Evolutionary conservation across 305 asterid species (phyloP).

Genomic region (Fraxinus sp.): DNA sequence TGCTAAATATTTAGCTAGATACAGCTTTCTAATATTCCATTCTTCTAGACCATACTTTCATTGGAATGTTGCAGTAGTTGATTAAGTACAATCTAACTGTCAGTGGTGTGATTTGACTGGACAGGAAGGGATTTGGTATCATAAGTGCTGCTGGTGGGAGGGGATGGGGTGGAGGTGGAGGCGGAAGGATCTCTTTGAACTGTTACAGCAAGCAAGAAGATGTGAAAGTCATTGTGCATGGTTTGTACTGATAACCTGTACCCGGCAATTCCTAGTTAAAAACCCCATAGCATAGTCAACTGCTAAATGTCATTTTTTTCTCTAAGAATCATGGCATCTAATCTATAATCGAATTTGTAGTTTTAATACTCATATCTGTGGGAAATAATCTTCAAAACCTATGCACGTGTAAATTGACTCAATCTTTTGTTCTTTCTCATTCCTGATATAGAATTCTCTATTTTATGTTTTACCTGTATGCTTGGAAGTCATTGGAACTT

Average conservation of each 20-base stretch:
- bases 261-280: slow-evolving; percentile 30
- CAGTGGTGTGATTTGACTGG: slow-evolving; percentile 34
- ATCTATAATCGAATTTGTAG: not conserved
- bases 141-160: slow-evolving; percentile 93
- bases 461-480: slow-evolving; percentile 5
- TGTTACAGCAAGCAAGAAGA: slow-evolving; percentile 99
- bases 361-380: slow-evolving; percentile 14
- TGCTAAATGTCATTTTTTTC: slow-evolving; percentile 21
- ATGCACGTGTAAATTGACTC: slow-evolving; percentile 1
- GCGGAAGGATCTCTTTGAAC: slow-evolving; percentile 86
- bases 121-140: slow-evolving; percentile 86
- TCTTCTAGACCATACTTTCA: slow-evolving; percentile 9
- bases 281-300: slow-evolving; percentile 20
- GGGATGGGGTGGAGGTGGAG: slow-evolving; percentile 99
- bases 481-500: slow-evolving; percentile 13
- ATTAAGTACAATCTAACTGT: slow-evolving; percentile 14
- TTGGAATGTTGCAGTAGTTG: slow-evolving; percentile 5
- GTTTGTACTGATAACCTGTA: slow-evolving; percentile 49
- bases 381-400: slow-evolving; percentile 6
- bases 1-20: slow-evolving; percentile 15
- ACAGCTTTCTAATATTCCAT: slow-evolving; percentile 15
- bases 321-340: slow-evolving; percentile 2
- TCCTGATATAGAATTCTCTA: not conserved
- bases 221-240: slow-evolving; percentile 77
- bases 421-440: not conserved